phyloP scores from a whole-genome alignment of 1,139 yeast genomes.

The Sugiyamaella sp. region DNA sequence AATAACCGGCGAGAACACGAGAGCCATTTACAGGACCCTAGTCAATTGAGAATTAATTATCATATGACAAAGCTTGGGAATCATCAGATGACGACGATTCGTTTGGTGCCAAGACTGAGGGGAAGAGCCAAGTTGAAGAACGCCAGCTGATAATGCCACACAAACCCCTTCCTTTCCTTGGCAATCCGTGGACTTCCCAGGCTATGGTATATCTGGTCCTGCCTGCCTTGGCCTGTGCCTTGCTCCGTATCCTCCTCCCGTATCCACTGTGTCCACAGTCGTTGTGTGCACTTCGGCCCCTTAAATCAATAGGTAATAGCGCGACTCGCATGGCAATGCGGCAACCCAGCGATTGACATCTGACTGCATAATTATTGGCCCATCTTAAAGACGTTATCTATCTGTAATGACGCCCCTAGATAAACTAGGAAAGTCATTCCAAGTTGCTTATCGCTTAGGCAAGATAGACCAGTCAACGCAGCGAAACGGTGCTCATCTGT shows the following conservation, averaged over 20 bases:
- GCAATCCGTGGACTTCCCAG: no score
- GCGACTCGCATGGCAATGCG: no score
- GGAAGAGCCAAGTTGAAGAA: no score
- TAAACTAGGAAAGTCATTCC: neutral
- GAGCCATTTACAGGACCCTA: neutral
- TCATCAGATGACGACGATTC: neutral
- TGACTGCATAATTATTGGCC: neutral
- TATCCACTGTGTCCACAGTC: no score
- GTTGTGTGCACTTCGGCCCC: neutral
- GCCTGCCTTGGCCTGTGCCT: no score
- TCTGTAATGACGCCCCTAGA: neutral
- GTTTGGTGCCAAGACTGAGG: no score
- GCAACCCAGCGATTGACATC: neutral
- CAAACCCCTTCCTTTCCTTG: no score
- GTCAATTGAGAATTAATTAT: neutral
- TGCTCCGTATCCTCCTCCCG: no score
- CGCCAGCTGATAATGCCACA: no score
- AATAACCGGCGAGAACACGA: neutral
- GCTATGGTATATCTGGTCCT: no score
- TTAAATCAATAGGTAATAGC: neutral
- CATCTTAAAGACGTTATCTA: neutral
- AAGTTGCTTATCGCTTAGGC: neutral
- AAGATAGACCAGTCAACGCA: neutral
- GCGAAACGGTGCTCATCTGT: neutral
- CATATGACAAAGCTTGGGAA: constrained; percentile 1